Percentiles rank a stretch among this genome's conserved stretches.
phyloP scores from a whole-genome alignment of 2,329 filamentous ascomycete species.

The Ceratocystis papillata region DNA sequence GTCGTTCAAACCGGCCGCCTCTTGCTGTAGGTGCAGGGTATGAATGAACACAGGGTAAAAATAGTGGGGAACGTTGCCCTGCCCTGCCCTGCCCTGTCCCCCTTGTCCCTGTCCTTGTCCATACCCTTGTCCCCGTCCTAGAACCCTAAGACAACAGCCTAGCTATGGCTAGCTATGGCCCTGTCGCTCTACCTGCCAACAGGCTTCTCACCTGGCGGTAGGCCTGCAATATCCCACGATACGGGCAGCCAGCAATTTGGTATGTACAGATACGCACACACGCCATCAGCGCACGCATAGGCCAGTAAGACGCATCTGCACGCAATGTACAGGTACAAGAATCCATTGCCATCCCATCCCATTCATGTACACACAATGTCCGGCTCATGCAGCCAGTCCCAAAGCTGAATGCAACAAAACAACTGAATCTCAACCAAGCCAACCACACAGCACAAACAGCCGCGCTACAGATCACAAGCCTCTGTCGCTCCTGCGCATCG shows the following conservation, averaged over 20 bases:
- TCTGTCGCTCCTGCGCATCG: not conserved
- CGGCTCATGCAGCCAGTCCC: not conserved
- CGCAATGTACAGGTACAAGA: not conserved
- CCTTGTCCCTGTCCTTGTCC: not conserved
- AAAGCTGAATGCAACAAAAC: constrained; percentile 4
- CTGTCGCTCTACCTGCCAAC: no score
- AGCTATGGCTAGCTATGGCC: no score
- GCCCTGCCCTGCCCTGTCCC: not conserved
- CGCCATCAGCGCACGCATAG: no score
- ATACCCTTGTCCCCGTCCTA: not conserved
- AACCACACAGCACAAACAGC: constrained; percentile 13
- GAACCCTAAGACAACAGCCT: no score
- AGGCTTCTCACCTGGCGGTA: no score
- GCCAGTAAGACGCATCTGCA: not conserved
- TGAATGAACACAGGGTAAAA: no score
- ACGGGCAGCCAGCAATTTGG: no score
- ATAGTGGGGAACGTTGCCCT: not conserved
- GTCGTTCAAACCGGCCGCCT: not conserved
- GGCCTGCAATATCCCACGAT: no score
- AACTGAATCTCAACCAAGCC: not conserved
- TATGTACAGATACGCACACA: no score
- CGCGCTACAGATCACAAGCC: not conserved
- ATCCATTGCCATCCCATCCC: not conserved
- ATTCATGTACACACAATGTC: not conserved
- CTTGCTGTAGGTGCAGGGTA: not conserved